Base-by-base conservation (phyloP, 495 filamentous ascomycete genomes). In the Patellaria atrata region DNA sequence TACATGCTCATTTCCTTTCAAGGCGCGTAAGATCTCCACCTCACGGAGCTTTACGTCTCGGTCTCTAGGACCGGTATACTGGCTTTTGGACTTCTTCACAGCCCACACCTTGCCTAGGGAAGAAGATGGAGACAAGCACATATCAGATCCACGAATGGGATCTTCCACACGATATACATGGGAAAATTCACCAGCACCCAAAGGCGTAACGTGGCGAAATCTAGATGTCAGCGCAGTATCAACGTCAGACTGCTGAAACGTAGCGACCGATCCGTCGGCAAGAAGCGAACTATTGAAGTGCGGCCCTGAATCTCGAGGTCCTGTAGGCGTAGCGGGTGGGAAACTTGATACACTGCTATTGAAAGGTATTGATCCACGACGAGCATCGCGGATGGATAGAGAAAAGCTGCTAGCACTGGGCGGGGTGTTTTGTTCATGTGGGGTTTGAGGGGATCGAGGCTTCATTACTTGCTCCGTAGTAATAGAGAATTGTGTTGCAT, bases 131-230 rank as follows among this genome's bases (percentile, higher is more conserved):
- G 43, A 48, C 19, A 27, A 9, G 42, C 40, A 14, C 49, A 52
- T 16, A 16, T 22, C 15, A 12, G 44, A 40, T 11, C 22, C 15
- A 3, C 10, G 33, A 2, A 46, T 21, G 3, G 57, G 41, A 30
- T 70, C 56, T 25, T 69, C 65, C 13, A 93, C 89, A 16, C 77
- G 75, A 55, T 82, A 97, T 8, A 97, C 89, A 40, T 77, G 66
- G 0, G 89, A 94, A 54, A 94, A 96, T 47, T 93, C 86, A 23
- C 89, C 89, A 28, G 71, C 79, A 21, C 87, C 86, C 38, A 85
- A 65, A 11, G 77, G 56, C 35, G 84, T 77, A 7, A 83, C 73
- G 27, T 71, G 75, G 14, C 74, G 71, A 50, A 97, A 97, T 23
- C 77, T 70, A 2, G 68, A 61, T 5, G 67, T 71, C 28, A 94